Base-by-base conservation (phyloP, 2,329 filamentous ascomycete species). In the Aspergillus spinulosporus region DNA sequence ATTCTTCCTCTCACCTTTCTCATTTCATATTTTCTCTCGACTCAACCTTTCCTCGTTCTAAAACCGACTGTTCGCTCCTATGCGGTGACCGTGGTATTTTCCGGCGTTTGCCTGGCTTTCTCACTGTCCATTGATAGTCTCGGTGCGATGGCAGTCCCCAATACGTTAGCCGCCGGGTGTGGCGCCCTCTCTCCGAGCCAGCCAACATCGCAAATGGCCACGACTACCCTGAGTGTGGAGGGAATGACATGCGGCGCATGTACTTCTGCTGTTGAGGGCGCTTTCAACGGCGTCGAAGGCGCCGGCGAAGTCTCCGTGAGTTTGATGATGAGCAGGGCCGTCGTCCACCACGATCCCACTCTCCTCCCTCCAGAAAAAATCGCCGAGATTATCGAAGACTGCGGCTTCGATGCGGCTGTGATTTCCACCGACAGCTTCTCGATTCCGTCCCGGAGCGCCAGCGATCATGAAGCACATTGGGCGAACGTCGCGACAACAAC, bases 311-410 rank as follows among this genome's bases (percentile, higher is more conserved):
- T 97, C 57, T 95, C 92, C 7, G 89, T 99, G 66, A 96, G 91
- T 71, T 79, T 99, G 66, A 89, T 97, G 54, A 96, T 97, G 86
- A 92, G 96, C 74, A 86, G 93, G 58, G 94, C 93, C n/a, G 92
- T 97, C 42, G 81, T 97, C 36, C 88, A 92, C 75, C 94, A 99
- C 75, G 88, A 97, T 73, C 85, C 90, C 1, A 77, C 82, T 54
- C 82, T 84, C 51, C 83, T 97, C 52, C 78, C 90, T 11, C 83
- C 91, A 58, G 88, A 92, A 39, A 78, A 87, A 64, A 83, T 97
- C 58, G 85, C 84, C 69, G 90, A 96, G 63, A 91, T 89, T 36
- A 94, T 97, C 63, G 91, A 97, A 67, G 92, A 96, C 72, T 84
- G 90, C 58, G 92, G 92, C 0, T 97, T 97, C 71, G 93, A 96